A percentile compares a stretch with the other conserved stretches of the same genome.
Evolutionary conservation across 495 filamentous ascomycete genomes (phyloP).

Genomic region (Hypoxylon perforatum): DNA sequence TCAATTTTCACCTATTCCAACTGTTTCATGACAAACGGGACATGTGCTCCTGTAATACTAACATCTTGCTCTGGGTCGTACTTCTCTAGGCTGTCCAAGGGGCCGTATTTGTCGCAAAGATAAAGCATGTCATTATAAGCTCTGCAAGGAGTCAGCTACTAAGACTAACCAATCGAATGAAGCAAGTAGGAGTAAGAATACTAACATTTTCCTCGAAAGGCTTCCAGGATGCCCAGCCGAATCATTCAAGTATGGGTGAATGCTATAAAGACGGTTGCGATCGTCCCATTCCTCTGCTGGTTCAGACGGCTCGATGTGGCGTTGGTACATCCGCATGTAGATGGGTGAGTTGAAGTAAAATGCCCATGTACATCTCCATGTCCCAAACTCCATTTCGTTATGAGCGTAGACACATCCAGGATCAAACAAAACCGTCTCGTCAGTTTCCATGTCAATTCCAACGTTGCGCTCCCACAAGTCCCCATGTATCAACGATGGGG

Average conservation of each 20-base stretch:
- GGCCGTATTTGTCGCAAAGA: constrained; percentile 52
- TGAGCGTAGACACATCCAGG: constrained; percentile 57
- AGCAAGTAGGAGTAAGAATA: background rate
- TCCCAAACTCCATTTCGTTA: constrained; percentile 56
- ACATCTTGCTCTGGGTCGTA: constrained; percentile 42
- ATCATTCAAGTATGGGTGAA: constrained; percentile 46
- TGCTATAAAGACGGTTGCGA: constrained; percentile 46
- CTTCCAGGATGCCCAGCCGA: constrained; percentile 51
- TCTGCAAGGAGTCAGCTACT: constrained; percentile 17
- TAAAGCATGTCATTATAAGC: constrained; percentile 54
- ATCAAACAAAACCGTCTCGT: constrained; percentile 54
- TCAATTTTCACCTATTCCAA: too few relatives aligned
- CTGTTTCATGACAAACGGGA: constrained; percentile 35
- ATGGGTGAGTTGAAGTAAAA: constrained; percentile 7
- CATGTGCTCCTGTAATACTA: constrained; percentile 39
- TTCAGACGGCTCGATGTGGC: constrained; percentile 31
- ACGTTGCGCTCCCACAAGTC: constrained; percentile 57
- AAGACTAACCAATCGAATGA: background rate
- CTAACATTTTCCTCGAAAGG: constrained; percentile 48
- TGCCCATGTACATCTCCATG: constrained; percentile 38
- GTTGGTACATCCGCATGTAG: constrained; percentile 27
- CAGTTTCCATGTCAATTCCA: constrained; percentile 46
- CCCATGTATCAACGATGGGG: constrained; percentile 56
- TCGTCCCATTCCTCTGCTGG: constrained; percentile 49
- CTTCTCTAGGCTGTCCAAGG: constrained; percentile 41